A percentile compares a stretch with the other conserved stretches of the same genome.
Conservation (phyloP, 169 alveolate species). For the Plasmodium malariae region DNA sequence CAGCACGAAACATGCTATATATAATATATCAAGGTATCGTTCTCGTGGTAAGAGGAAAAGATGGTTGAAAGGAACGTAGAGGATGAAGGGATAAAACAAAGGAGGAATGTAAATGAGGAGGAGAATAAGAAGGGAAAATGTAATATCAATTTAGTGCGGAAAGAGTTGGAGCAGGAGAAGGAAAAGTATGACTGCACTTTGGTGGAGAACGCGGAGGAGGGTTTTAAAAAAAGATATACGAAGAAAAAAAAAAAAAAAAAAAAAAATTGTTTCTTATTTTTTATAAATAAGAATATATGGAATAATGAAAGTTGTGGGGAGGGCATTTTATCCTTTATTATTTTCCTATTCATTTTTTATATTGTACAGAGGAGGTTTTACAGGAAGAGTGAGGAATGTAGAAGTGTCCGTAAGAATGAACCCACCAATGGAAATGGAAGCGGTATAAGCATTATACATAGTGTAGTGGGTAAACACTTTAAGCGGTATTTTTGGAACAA, state of each 20-base stretch:
- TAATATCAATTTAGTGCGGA: not conserved
- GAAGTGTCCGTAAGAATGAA: not conserved
- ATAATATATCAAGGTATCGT: not conserved
- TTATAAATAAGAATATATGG: not conserved
- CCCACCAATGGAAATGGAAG: too few species aligned
- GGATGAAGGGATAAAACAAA: not conserved
- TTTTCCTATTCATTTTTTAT: not conserved
- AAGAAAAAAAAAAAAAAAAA: not conserved
- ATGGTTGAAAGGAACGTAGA: not conserved
- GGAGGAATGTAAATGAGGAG: not conserved
- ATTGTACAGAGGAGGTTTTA: slow-evolving; percentile 4
- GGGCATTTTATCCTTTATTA: not conserved
- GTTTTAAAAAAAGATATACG: not conserved
- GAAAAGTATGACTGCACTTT: not conserved
- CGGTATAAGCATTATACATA: too few species aligned
- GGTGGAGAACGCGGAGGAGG: slow-evolving; percentile 1
- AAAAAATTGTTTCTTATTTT: slow-evolving; percentile 2
- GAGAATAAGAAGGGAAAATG: not conserved
- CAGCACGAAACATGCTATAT: not conserved
- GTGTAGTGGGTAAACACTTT: not conserved
- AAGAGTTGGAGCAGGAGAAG: not conserved
- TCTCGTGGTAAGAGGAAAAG: slow-evolving; percentile 30
- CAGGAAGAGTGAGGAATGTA: not conserved
- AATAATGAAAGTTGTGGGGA: not conserved
- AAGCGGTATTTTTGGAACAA: not conserved